Base-by-base conservation (phyloP, 306 rosid genomes). In the Aeschynomene evenia region DNA sequence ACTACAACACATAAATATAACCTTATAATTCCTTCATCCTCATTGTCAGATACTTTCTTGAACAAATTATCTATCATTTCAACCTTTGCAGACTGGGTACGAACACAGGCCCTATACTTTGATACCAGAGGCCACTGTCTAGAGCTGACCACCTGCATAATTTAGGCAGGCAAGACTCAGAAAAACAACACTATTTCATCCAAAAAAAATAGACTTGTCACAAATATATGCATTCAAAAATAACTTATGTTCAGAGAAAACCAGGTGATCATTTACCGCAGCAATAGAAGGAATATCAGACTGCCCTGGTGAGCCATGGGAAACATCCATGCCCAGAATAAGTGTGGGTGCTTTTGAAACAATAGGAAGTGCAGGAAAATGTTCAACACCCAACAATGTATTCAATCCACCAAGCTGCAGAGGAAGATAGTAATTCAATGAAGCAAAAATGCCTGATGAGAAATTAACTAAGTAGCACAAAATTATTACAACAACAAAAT, bases 271-370 rank as follows among this genome's bases (percentile, higher is more conserved):
- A 51, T 67, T 66, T 85, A 94, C 98, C 72, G 98, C 97, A 5
- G 98, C 97, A 58, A 94, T 94, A 7, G 97, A 94, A 22, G 98
- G 98, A 42, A 90, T 68, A 48, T 90, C 97, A 4, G 96, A 75
- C 63, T 90, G 97, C 48, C 98, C 98, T 1, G 98, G 98, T n/a
- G 98, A 94, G 6, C 98, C 98, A 79, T 94, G 98, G 0, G 97
- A 94, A n/a, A 94, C 98, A 53, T 94, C 98, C 98, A 94, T 94
- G 45, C 98, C 98, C 43, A 94, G 79, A 45, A 94, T 91, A 45
- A 94, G 74, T 2, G 98, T 87, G 4, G 98, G 97, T 74, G 75
- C 83, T 81, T 84, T 94, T 69, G 97, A 94, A 42, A 94, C 92
- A 63, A 88, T 3, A 1, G 98, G 97, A 15, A 94, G 83, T 53